Conservation (phyloP, 257 asterid genomes). For the Cruciata laevipes region DNA sequence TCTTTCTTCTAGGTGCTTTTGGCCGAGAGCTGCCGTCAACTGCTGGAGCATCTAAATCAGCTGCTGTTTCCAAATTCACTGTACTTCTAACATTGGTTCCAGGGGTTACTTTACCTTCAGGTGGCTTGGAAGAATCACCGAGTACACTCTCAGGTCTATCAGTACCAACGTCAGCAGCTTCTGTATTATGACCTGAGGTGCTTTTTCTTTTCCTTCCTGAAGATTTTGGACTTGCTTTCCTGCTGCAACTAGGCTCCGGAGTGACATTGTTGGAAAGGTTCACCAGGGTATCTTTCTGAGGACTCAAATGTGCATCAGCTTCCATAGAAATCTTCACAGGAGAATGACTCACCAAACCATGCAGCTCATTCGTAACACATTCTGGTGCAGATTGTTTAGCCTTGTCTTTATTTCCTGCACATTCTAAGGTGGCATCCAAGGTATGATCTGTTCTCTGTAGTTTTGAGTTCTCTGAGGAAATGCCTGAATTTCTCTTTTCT, state of each 20-base stretch:
- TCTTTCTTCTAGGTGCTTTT: conserved; percentile 34
- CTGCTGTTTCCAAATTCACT: conserved; percentile 21
- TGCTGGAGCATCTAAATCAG: conserved; percentile 24
- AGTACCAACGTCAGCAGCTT: conserved; percentile 16
- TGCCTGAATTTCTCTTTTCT: conserved; percentile 35
- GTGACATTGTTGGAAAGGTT: conserved; percentile 5
- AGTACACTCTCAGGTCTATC: conserved; percentile 20
- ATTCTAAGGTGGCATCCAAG: conserved; percentile 22
- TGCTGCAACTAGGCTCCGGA: conserved; percentile 24
- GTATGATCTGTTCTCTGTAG: conserved; percentile 24
- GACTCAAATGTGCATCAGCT: conserved; percentile 23
- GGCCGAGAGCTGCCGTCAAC: conserved; percentile 23
- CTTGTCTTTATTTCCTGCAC: conserved; percentile 16
- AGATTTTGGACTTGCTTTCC: conserved; percentile 24
- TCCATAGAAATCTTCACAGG: conserved; percentile 17
- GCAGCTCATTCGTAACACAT: conserved; percentile 22
- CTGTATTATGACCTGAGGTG: conserved; percentile 15
- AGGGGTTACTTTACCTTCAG: conserved; percentile 24
- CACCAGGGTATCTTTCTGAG: conserved; percentile 21
- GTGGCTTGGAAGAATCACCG: conserved; percentile 23
- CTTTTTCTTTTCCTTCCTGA: conserved; percentile 24
- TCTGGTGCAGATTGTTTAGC: conserved; percentile 26
- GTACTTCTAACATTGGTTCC: conserved; percentile 14
- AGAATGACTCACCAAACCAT: conserved; percentile 19
- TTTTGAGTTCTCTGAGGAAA: conserved; percentile 30